These are phyloP conservation scores for Houttuynia cordata DNA, from an alignment of 164 flowering plant genomes.

Conservation along the genomic window DNA sequence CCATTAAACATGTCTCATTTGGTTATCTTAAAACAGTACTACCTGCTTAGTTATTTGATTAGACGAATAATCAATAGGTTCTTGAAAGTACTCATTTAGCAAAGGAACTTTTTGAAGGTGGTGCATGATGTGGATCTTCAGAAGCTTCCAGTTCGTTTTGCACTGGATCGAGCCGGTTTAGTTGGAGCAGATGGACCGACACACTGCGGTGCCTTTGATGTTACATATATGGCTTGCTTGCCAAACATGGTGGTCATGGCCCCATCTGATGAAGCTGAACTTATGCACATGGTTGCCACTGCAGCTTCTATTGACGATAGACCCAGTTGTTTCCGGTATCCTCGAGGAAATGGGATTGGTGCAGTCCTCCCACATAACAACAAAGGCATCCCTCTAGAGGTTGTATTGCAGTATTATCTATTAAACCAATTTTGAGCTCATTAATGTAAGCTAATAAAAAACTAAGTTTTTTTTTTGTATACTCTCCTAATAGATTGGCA, in stretches of 20 bases:
- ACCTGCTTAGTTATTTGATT: neutral
- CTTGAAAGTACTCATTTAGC: neutral
- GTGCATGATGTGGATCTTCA: slow-evolving; percentile 94
- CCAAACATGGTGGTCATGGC: slow-evolving; percentile 98
- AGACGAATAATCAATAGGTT: neutral
- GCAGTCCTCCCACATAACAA: slow-evolving; percentile 42
- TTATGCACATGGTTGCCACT: slow-evolving; percentile 92
- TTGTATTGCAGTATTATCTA: neutral
- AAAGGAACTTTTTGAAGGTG: slow-evolving; percentile 31
- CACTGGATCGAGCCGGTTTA: slow-evolving; percentile 81
- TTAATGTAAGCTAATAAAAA: neutral
- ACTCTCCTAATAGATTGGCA: slow-evolving; percentile 51
- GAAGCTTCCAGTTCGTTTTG: slow-evolving; percentile 83
- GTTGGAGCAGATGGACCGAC: slow-evolving; percentile 98
- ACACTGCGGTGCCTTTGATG: slow-evolving; percentile 91
- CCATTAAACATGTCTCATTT: neutral
- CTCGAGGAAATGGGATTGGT: slow-evolving; percentile 83
- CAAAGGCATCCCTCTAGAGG: slow-evolving; percentile 82
- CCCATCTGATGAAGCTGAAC: slow-evolving; percentile 80
- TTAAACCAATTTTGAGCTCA: neutral
- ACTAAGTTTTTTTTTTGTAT: neutral
- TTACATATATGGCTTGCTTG: slow-evolving; percentile 89
- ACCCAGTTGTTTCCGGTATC: slow-evolving; percentile 86
- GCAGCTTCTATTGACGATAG: slow-evolving; percentile 84
- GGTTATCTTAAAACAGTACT: neutral